Evolutionary conservation across 306 rosid genomes (phyloP), one percentile per base, ranked within the genome.

Genomic region (Vicia villosa): DNA sequence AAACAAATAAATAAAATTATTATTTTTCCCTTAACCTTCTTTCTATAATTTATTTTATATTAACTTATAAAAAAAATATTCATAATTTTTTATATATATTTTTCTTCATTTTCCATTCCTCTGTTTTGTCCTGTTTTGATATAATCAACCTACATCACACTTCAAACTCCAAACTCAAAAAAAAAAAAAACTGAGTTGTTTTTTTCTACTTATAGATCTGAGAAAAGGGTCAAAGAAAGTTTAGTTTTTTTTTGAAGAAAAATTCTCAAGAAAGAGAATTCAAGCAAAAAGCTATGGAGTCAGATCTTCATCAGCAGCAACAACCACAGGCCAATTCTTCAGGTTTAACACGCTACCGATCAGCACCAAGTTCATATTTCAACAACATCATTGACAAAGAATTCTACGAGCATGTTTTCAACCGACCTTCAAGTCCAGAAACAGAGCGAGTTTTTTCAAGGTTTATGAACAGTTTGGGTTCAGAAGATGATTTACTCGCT

Each of bases 291-390:
- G 1, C 20, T 26, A 56, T 56, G 98, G 98, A 93, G 74, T 78
- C 98, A 38, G 96, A 90, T 86, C 95, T 85, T 68, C 79, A 81
- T 67, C 83, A 63, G 37, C 92, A 82, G 42, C 89, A 77, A 59
- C 85, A 76, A 51, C 82, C 76, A 32, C 91, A 68, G 75, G 74
- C 78, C 43, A 86, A 80, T 78, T 78, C 98, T 51, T 76, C 96
- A 4, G 84, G 92, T 26, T 82, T 93, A 59, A 79, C 87, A 6
- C 79, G 98, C 1, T 86, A 88, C 74, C 83, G 87, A 40, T 90
- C 98, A 41, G 97, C 97, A 5, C 98, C 98, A 37, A 90, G 94
- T 57, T 88, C 97, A 3, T 90, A 82, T 69, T 93, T 90, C 74
- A 56, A 81, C n/a, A 73, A 72, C 10, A 68, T 86, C 19, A 68